Percentiles rank a stretch among this genome's conserved stretches.
Evolutionary conservation across 352 stramenopile species (phyloP).

Genomic region (Pythium scleroteichum): DNA sequence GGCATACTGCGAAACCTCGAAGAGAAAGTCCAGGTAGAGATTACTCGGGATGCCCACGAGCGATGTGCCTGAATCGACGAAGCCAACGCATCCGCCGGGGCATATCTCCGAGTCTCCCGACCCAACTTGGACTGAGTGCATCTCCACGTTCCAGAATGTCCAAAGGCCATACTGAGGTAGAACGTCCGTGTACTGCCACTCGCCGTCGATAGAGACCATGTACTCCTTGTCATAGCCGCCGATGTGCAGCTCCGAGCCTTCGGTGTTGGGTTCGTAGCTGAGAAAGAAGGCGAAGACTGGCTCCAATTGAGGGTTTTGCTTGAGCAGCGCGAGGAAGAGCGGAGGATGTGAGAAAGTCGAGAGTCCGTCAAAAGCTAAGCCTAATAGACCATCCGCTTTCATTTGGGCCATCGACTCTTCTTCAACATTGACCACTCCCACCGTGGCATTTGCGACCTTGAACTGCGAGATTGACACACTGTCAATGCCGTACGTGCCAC

Average conservation of each 20-base stretch:
- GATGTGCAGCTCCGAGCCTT: slow-evolving; percentile 73
- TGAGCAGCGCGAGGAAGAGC: slow-evolving; percentile 63
- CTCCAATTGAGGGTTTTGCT: slow-evolving; percentile 63
- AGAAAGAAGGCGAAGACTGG: slow-evolving; percentile 97
- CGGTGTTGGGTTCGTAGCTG: slow-evolving; percentile 83
- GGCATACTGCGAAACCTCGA: slow-evolving; percentile 61
- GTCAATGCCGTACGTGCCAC: slow-evolving; percentile 60
- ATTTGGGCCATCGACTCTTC: slow-evolving; percentile 81
- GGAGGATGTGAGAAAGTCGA: slow-evolving; percentile 76
- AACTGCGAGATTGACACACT: slow-evolving; percentile 54
- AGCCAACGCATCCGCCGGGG: slow-evolving; percentile 75
- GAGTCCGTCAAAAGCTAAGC: slow-evolving; percentile 95
- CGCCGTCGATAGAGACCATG: slow-evolving; percentile 44
- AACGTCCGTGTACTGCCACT: slow-evolving; percentile 75
- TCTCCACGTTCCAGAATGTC: slow-evolving; percentile 80
- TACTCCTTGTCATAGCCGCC: slow-evolving; percentile 63
- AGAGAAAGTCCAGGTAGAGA: slow-evolving; percentile 73
- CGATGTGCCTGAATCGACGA: slow-evolving; percentile 97
- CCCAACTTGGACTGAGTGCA: slow-evolving; percentile 66
- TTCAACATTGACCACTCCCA: slow-evolving; percentile 66
- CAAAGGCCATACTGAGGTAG: slow-evolving; percentile 77
- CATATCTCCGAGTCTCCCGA: slow-evolving; percentile 43
- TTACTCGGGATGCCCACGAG: slow-evolving; percentile 92
- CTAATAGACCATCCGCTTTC: slow-evolving; percentile 95
- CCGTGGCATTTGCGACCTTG: slow-evolving; percentile 38